Evolutionary conservation across 2,329 filamentous ascomycete species (phyloP), one percentile per base, ranked within the genome.

Genomic region (Thelonectria blattea): DNA sequence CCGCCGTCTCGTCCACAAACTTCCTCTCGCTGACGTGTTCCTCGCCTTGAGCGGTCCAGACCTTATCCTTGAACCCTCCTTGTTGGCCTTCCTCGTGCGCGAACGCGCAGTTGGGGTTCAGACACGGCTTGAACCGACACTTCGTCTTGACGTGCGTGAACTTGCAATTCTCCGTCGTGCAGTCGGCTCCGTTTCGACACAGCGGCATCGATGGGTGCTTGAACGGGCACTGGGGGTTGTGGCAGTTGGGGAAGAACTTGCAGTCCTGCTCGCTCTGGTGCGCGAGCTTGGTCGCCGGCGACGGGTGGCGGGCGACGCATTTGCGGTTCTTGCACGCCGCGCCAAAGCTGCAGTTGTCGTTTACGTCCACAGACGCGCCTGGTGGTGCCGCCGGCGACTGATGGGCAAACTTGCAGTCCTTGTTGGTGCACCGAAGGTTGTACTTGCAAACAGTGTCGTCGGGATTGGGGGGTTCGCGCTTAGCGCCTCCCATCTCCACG

Each of bases 321-420:
- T 98, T 98, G 71, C 87, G 85, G 82, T 98, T 99, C 79, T 95
- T 96, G 86, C 95, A 99, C 9, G 93, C 93, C 2, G 88, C 92
- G 18, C 93, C 94, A 70, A 91, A 98, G 17, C 85, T 85, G 80
- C 95, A 99, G 17, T 85, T 82, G 71, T 96, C 92, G 60, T 83
- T 86, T 67, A 93, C 83, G 74, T 98, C 95, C 59, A 98, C 83
- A 0, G 88, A 84, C 2, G 85, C 86, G 27, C 90, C 91, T 2
- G 90, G 89, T 3, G 92, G 90, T 32, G 94, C 93, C 2, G 91
- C 93, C 2, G 95, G 93, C 15, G 93, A 97, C 78, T 97, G 94
- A 72, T 99, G 95, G 17, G 92, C 95, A 75, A 92, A 99, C 66
- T 89, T 90, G 79, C 95, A 99, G 63, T 96, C 91, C 68, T 87